Evolutionary conservation across 1,284 basidiomycete species (phyloP).

Genomic region (Tremellales sp.): DNA sequence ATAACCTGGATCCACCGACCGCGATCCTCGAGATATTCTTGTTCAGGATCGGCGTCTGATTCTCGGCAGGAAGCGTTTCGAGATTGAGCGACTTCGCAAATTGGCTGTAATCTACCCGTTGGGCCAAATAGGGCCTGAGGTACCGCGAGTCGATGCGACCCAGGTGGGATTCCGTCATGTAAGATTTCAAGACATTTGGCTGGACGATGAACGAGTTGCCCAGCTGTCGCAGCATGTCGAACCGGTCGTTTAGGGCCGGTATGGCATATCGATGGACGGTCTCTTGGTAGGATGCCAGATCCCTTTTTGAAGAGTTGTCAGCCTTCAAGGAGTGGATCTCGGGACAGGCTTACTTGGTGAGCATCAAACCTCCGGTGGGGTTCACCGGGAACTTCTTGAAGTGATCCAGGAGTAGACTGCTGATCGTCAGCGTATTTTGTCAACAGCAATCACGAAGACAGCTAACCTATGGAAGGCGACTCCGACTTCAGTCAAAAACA

Average conservation of each 20-base stretch:
- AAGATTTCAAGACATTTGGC: conserved; percentile 86
- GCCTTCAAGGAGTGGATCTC: neutral
- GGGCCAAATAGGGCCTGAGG: conserved; percentile 84
- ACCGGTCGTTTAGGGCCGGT: conserved; percentile 82
- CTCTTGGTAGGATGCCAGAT: conserved; percentile 96
- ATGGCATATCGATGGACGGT: conserved; percentile 75
- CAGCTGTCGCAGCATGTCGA: conserved; percentile 96
- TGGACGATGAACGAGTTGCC: conserved; percentile 95
- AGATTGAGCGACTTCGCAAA: conserved; percentile 40
- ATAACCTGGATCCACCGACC: conserved; percentile 23
- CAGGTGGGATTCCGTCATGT: conserved; percentile 86
- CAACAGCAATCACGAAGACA: neutral
- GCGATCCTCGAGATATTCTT: conserved; percentile 2
- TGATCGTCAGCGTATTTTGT: neutral
- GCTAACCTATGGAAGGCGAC: conserved; percentile 84
- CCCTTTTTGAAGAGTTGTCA: conserved; percentile 56
- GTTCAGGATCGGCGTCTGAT: conserved; percentile 5
- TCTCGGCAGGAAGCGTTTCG: conserved; percentile 30
- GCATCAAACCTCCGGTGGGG: conserved; percentile 93
- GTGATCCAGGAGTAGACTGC: conserved; percentile 86
- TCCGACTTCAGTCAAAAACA: conserved; percentile 89
- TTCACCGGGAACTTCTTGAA: conserved; percentile 94
- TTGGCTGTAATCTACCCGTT: conserved; percentile 71
- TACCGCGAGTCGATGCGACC: conserved; percentile 84
- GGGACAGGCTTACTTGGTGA: conserved; percentile 72